A percentile compares a stretch with the other conserved stretches of the same genome.
Conservation (phyloP, 345 rosid genomes). For the Garcia nutans region DNA sequence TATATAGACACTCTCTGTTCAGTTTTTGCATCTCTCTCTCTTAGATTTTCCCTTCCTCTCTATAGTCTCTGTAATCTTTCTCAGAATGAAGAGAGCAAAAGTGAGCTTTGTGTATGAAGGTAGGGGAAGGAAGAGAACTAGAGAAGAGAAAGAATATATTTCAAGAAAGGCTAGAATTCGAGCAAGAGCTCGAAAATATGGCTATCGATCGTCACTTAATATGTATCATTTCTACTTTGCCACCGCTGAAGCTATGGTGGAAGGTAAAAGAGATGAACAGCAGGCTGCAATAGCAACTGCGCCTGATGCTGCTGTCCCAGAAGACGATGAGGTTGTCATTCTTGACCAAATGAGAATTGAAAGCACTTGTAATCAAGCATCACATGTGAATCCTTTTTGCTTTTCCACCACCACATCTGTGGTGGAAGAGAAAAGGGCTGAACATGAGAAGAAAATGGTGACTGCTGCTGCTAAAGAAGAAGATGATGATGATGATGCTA, state of each 20-base stretch:
- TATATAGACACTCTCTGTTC: not conserved
- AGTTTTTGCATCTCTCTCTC: not conserved
- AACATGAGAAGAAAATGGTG: not conserved
- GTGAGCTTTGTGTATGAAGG: constrained; percentile 23
- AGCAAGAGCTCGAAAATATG: constrained; percentile 19
- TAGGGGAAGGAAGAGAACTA: constrained; percentile 7
- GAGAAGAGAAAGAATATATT: not conserved
- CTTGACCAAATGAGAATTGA: too few species aligned
- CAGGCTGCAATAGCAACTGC: too few species aligned
- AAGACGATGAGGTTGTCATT: too few species aligned
- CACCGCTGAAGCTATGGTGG: too few species aligned
- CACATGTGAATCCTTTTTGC: not conserved
- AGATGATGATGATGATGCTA: not conserved
- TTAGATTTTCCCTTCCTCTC: not conserved
- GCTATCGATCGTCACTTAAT: not conserved
- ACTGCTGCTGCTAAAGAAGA: not conserved
- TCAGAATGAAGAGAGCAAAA: constrained; percentile 23
- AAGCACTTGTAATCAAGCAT: too few species aligned
- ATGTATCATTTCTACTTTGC: too few species aligned
- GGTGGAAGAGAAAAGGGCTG: not conserved
- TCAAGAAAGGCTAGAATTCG: constrained; percentile 16
- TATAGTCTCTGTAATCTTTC: not conserved
- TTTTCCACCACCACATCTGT: not conserved
- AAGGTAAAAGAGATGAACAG: too few species aligned
- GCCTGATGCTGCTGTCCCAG: too few species aligned